A percentile compares a stretch with the other conserved stretches of the same genome.
Conservation (phyloP, 202 grass and related monocot genomes). For the Digitaria exilis region DNA sequence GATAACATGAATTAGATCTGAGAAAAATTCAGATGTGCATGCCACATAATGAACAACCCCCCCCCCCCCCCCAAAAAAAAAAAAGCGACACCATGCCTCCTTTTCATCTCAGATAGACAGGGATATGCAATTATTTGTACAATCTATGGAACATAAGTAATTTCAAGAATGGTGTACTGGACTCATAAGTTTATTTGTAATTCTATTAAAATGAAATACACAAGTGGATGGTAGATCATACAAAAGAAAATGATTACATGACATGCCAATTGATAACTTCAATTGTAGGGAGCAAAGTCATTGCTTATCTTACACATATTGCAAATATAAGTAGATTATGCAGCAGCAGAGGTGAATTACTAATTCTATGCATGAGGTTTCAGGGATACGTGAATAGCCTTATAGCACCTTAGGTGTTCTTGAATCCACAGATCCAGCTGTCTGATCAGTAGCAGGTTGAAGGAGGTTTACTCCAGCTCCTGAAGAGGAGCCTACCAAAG, state of each 20-base stretch:
- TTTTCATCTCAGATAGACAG: constrained; percentile 4
- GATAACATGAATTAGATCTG: constrained; percentile 13
- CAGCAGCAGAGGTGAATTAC: constrained; percentile 35
- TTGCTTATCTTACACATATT: constrained; percentile 42
- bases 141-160: neutral
- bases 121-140: constrained; percentile 1
- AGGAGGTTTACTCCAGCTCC: constrained; percentile 45
- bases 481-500: constrained; percentile 63
- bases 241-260: constrained; percentile 15
- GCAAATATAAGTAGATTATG: constrained; percentile 34
- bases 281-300: constrained; percentile 26
- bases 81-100: neutral
- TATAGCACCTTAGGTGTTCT: constrained; percentile 56
- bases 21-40: neutral
- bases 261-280: constrained; percentile 30
- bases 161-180: neutral
- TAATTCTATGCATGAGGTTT: constrained; percentile 32
- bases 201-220: neutral
- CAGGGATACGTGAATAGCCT: constrained; percentile 39
- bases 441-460: constrained; percentile 48
- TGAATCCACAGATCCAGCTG: constrained; percentile 48
- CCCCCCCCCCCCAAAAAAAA: too few species aligned
- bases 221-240: neutral
- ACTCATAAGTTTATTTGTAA: neutral
- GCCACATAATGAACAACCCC: neutral